Evolutionary conservation across 495 filamentous ascomycete species (phyloP).

Genomic region (Neurospora sp.): DNA sequence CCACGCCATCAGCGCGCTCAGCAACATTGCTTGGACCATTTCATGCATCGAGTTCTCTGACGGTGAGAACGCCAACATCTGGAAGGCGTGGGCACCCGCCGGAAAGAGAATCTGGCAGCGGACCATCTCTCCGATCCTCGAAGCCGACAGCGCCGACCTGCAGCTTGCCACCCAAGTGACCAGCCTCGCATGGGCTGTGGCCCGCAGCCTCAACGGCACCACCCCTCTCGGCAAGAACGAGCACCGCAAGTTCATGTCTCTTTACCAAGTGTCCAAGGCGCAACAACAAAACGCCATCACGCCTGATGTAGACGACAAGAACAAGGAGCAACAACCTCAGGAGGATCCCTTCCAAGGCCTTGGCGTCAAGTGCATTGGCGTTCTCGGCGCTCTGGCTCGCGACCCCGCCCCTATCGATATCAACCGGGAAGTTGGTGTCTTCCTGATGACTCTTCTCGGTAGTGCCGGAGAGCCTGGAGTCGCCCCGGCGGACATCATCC

Average conservation of each 20-base stretch:
- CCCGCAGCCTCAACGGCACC: conserved; percentile 39
- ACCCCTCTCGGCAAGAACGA: conserved; percentile 36
- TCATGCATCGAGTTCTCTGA: conserved; percentile 38
- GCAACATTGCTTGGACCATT: conserved; percentile 53
- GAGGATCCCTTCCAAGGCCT: conserved; percentile 42
- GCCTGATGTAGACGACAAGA: conserved; percentile 13
- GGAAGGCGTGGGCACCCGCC: conserved; percentile 36
- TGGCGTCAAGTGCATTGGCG: conserved; percentile 51
- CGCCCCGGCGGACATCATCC: conserved; percentile 40
- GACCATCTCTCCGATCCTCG: conserved; percentile 40
- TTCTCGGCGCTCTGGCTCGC: conserved; percentile 46
- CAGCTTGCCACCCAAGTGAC: conserved; percentile 46
- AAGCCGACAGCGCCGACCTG: conserved; percentile 47
- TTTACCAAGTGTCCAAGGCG: conserved; percentile 44
- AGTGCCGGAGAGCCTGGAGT: conserved; percentile 24
- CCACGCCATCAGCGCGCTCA: conserved; percentile 42
- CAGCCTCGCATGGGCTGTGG: conserved; percentile 52
- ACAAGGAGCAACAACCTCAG: not conserved
- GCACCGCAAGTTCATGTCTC: conserved; percentile 48
- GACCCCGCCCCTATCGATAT: conserved; percentile 31
- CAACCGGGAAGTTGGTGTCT: conserved; percentile 49
- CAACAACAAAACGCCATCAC: conserved; percentile 4
- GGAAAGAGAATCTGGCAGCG: conserved; percentile 44
- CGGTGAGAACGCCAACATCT: conserved; percentile 29
- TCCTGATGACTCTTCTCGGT: conserved; percentile 43